phyloP scores from a whole-genome alignment of 2,329 filamentous ascomycete species.

The Ambrosiella xylebori region DNA sequence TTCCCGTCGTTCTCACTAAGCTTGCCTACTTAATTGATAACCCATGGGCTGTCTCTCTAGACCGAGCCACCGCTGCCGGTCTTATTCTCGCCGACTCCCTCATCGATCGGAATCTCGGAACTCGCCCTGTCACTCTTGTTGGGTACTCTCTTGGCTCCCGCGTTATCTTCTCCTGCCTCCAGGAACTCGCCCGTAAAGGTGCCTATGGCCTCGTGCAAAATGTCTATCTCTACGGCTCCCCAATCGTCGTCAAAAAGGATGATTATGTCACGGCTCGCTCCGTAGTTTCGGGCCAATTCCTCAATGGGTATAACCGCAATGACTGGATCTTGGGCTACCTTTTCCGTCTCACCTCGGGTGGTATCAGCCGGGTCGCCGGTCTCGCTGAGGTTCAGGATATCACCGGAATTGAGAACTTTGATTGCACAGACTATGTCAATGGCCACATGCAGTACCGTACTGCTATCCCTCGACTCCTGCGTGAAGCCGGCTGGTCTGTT shows the following conservation, averaged over 20 bases:
- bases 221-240: conserved; percentile 85
- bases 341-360: conserved; percentile 84
- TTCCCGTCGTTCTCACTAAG: conserved; percentile 87
- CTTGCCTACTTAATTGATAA: conserved; percentile 95
- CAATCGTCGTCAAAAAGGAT: conserved; percentile 78
- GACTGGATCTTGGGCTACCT: conserved; percentile 97
- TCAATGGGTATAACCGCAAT: conserved; percentile 85
- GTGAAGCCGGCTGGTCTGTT: conserved; percentile 78
- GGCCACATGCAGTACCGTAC: conserved; percentile 95
- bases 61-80: conserved; percentile 73
- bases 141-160: conserved; percentile 86
- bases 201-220: conserved; percentile 83
- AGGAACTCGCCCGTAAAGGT: conserved; percentile 68
- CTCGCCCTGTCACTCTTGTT: conserved; percentile 78
- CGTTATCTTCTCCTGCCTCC: conserved; percentile 81
- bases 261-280: conserved; percentile 67
- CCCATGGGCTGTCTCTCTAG: conserved; percentile 92
- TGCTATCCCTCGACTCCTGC: conserved; percentile 74
- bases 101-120: conserved; percentile 78
- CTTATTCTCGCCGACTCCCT: conserved; percentile 88
- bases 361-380: conserved; percentile 75
- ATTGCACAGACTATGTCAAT: conserved; percentile 69
- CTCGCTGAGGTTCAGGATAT: conserved; percentile 58
- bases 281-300: conserved; percentile 81
- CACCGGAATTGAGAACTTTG: conserved; percentile 73